A percentile compares a stretch with the other conserved stretches of the same genome.
These are phyloP conservation scores for Komagataella phaffii DNA, from an alignment of 805 yeast genomes.

Conservation along the genomic window DNA sequence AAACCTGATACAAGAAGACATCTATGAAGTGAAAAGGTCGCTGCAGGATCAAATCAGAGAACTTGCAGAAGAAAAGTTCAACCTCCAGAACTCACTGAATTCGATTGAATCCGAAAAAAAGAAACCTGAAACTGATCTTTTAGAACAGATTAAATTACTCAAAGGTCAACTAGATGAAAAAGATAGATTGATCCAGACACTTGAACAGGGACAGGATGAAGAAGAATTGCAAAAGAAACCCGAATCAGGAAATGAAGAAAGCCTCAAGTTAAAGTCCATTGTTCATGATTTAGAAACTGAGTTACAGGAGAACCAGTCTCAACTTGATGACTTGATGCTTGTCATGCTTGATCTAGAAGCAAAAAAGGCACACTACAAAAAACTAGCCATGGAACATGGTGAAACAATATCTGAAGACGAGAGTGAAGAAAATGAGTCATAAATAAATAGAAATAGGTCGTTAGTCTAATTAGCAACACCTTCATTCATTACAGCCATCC, in stretches of 20 bases:
- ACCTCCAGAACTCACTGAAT: conserved; percentile 2
- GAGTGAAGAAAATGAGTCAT: conserved; percentile 47
- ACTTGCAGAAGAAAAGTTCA: background rate
- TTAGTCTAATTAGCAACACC: background rate
- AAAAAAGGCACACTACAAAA: conserved; percentile 42
- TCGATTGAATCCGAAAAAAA: conserved; percentile 2
- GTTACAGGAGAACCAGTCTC: conserved; percentile 19
- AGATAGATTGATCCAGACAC: background rate
- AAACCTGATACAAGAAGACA: conserved; percentile 1
- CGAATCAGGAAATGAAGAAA: conserved; percentile 5
- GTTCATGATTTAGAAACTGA: background rate
- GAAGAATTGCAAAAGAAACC: conserved; percentile 1
- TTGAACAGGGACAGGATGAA: conserved; percentile 1
- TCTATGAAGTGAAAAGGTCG: conserved; percentile 3
- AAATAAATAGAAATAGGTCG: conserved; percentile 8
- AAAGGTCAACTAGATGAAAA: background rate
- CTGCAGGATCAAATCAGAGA: conserved; percentile 1
- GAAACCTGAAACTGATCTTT: conserved; percentile 2
- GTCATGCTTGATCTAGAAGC: conserved; percentile 71
- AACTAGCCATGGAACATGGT: conserved; percentile 35
- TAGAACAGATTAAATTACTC: background rate
- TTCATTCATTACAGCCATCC: background rate
- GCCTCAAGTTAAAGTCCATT: background rate
- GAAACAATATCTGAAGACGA: conserved; percentile 55
- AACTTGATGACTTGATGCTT: conserved; percentile 63